phyloP scores from a whole-genome alignment of 2,329 filamentous ascomycete genomes.

The Sporothrix luriei region DNA sequence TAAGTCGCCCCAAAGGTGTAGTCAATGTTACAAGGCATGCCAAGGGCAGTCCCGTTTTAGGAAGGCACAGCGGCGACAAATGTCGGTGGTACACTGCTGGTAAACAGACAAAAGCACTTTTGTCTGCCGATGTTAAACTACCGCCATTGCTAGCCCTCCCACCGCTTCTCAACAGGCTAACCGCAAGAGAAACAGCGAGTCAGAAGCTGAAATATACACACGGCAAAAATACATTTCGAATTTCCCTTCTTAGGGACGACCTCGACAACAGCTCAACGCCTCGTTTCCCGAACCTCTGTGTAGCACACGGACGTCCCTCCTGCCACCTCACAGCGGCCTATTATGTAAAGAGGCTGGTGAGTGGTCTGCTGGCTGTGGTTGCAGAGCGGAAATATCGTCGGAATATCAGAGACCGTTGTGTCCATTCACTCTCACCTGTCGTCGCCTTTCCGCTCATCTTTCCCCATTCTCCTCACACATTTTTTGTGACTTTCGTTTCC shows the following conservation, averaged over 20 bases:
- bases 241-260: not conserved
- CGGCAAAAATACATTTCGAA: not conserved
- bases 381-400: conserved; percentile 22
- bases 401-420: not conserved
- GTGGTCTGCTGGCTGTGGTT: not conserved
- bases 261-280: not conserved
- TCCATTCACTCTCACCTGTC: not conserved
- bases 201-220: not conserved
- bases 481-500: not conserved
- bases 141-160: not conserved
- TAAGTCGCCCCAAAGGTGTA: not conserved
- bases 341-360: conserved; percentile 14
- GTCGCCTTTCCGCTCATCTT: not conserved
- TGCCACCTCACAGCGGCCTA: not conserved
- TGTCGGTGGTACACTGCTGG: not conserved
- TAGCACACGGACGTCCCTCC: not conserved
- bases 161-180: not conserved
- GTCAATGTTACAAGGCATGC: no score
- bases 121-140: not conserved
- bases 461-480: conserved; percentile 7
- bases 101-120: not conserved
- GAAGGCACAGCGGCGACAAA: conserved; percentile 6
- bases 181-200: not conserved
- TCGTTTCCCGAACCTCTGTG: not conserved
- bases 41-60: not conserved